A percentile compares a stretch with the other conserved stretches of the same genome.
These are phyloP conservation scores for Leucosporidium scottii DNA, from an alignment of 768 basidiomycete species.

Conservation along the genomic window DNA sequence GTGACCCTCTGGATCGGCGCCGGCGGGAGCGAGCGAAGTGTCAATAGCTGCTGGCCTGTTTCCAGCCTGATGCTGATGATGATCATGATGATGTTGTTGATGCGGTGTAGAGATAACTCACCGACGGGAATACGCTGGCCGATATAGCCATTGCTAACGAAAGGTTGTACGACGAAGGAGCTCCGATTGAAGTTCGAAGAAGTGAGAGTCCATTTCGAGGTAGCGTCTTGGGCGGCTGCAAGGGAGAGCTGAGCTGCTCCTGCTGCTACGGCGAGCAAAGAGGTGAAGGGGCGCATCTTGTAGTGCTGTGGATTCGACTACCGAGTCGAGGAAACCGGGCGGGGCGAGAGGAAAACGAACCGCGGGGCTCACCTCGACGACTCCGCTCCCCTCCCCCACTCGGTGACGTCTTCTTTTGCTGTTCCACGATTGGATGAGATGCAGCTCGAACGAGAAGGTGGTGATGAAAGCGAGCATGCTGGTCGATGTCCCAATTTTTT, in stretches of 20 bases:
- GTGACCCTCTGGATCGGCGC: conserved; percentile 15
- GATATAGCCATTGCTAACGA: conserved; percentile 29
- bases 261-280: not conserved
- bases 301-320: not conserved
- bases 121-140: conserved; percentile 23
- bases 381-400: no score
- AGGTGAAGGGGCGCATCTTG: not conserved
- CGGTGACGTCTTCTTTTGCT: no score
- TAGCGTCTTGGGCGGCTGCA: not conserved
- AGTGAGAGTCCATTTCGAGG: conserved; percentile 9
- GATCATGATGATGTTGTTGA: no score
- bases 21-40: no score
- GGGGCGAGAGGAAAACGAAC: no score
- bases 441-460: no score
- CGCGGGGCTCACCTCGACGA: no score
- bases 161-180: conserved; percentile 14
- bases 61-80: no score
- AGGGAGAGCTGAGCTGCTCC: not conserved
- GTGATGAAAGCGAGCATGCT: no score
- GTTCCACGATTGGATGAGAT: no score
- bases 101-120: not conserved
- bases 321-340: not conserved
- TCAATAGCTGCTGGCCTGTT: not conserved
- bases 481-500: no score
- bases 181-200: conserved; percentile 20